A percentile compares a stretch with the other conserved stretches of the same genome.
Evolutionary conservation across 805 yeast genomes (phyloP).

Genomic region (Kuraishia piskuri): DNA sequence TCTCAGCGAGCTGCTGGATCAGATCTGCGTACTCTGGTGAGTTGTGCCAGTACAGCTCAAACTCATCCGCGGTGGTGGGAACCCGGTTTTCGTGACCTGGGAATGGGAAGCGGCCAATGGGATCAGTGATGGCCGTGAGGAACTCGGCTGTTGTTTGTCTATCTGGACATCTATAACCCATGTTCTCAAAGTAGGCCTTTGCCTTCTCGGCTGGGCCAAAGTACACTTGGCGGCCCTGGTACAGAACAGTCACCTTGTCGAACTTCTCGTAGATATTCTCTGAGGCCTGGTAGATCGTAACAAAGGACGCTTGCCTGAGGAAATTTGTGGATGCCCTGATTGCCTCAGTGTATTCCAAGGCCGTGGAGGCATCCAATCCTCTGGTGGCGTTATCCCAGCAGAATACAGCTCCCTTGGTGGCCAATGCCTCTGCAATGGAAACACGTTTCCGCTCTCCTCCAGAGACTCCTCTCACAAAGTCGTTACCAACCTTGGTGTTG

Average conservation of each 20-base stretch:
- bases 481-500: constrained; percentile 59
- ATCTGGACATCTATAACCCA: constrained; percentile 56
- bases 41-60: constrained; percentile 49
- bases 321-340: constrained; percentile 51
- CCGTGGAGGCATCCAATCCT: constrained; percentile 66
- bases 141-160: constrained; percentile 66
- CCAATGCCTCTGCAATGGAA: constrained; percentile 56
- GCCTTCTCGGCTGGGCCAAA: constrained; percentile 49
- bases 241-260: constrained; percentile 52
- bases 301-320: constrained; percentile 47
- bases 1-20: constrained; percentile 22
- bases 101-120: constrained; percentile 40
- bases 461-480: constrained; percentile 59
- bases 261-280: constrained; percentile 54
- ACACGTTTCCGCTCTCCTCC: constrained; percentile 73
- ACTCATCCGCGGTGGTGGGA: constrained; percentile 49
- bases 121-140: constrained; percentile 60
- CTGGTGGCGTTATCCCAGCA: constrained; percentile 68
- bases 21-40: constrained; percentile 42
- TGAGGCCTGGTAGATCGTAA: constrained; percentile 63
- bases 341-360: constrained; percentile 54
- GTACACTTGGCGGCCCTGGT: constrained; percentile 53
- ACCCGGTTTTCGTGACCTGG: constrained; percentile 42
- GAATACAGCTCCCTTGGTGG: constrained; percentile 42
- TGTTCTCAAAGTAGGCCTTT: constrained; percentile 41